Evolutionary conservation across 2,329 filamentous ascomycete species (phyloP), one percentile per base, ranked within the genome.

Genomic region (Penicillium digitatum): DNA sequence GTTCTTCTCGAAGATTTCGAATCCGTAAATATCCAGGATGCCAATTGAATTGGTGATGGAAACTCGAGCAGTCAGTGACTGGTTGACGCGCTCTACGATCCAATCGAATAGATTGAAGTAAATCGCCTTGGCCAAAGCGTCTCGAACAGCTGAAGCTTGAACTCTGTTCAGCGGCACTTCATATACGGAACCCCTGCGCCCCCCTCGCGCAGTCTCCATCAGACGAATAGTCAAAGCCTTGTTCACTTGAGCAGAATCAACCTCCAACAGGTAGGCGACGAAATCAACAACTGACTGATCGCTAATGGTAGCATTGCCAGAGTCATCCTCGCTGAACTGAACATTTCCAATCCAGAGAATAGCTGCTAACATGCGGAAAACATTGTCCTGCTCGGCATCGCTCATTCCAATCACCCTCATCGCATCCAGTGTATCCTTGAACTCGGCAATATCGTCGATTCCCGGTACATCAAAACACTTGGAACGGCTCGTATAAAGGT

Each of bases 1-100:
- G 78, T 99, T 99, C 78, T 93, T 94, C 72, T 99, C 94, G 64
- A 99, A 99, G 64, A 99, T 99, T 72, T 99, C 94, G 69, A 99
- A 99, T 2, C 94, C 94, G 72, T 99, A 99, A 64, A 99, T 99
- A 81, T 99, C 94, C 63, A 99, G 81, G 69, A 99, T 97, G 69
- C 94, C 94, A 63, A 99, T 94, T 3, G 89, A 89, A 72, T 96
- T 94, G 39, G 84, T 78, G 3, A 92, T 83, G 0, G 84, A 77
- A 46, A 89, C 88, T 59, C 86, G 84, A 20, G 93, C 89, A 72
- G 89, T 87, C 57, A 97, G 77, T 5, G 93, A 96, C 62, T 87
- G 83, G 74, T 97, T 97, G 63, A 97, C 87, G 63, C 94, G 87
- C 66, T 88, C 84, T 20, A 97, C 92, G 62, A 99, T 97, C 94